Percentiles rank a stretch among this genome's conserved stretches.
Conservation (phyloP, 1,284 basidiomycete species). For the Malassezia nana region DNA sequence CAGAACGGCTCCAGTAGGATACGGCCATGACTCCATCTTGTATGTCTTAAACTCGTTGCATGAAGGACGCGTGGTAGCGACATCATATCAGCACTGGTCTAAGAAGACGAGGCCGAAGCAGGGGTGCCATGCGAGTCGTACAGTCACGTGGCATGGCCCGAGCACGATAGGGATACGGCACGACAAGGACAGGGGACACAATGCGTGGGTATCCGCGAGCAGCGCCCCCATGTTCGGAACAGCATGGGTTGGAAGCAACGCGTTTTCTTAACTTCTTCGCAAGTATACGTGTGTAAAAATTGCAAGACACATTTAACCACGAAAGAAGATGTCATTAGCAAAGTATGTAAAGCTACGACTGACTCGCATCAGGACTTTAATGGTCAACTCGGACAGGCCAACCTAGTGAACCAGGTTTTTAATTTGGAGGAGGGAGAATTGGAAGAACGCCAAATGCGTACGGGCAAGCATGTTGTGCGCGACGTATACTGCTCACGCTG, state of each 20-base stretch:
- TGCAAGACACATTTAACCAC: conserved; percentile 91
- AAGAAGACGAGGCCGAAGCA: not conserved
- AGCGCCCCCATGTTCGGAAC: not conserved
- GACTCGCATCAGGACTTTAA: conserved; percentile 41
- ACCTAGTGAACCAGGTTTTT: conserved; percentile 82
- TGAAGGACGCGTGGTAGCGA: not conserved
- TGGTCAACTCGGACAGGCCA: conserved; percentile 87
- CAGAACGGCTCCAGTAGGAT: not conserved
- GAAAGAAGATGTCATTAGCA: conserved; percentile 79
- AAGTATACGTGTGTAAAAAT: conserved; percentile 78
- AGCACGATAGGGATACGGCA: conserved; percentile 1
- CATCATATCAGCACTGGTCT: not conserved
- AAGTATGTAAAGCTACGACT: conserved; percentile 39
- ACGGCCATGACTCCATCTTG: not conserved
- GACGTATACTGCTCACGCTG: conserved; percentile 90
- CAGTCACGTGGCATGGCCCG: conserved; percentile 1
- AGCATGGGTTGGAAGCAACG: conserved; percentile 81
- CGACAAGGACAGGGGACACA: not conserved
- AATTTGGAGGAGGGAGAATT: conserved; percentile 79
- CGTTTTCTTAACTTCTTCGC: conserved; percentile 67
- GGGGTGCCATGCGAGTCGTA: not conserved
- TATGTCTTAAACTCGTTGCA: not conserved
- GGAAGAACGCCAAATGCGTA: conserved; percentile 88
- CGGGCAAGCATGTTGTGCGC: conserved; percentile 86
- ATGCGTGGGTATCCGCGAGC: not conserved